Evolutionary conservation across 108 stramenopile species (phyloP), one percentile per base, ranked within the genome.

Genomic region (Cyclotella atomus): DNA sequence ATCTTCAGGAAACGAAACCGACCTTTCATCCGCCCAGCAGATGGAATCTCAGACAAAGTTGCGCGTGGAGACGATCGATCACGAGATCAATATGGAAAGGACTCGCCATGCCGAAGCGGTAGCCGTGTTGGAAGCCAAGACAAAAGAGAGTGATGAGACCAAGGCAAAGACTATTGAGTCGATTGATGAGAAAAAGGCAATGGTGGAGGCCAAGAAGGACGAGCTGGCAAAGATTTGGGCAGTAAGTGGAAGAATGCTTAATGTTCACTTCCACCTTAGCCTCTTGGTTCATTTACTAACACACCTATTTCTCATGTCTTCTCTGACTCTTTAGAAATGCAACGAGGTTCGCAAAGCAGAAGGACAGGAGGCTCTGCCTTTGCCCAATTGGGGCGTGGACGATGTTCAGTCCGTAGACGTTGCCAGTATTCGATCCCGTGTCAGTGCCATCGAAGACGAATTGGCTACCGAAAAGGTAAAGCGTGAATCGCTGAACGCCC

Each of bases 1-100:
- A 70, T 5, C 20, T 7, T 10, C 60, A 65, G 64, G 45, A 16
- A 47, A 65, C 43, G 82, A 81, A 45, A 43, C 52, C 15, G 84
- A 85, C 53, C 82, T 85, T 29, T 61, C 81, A 3, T 52, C 78
- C 45, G 72, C 78, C 14, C 81, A 85, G 49, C 77, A 83, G 53
- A 83, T 76, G 34, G 83, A 87, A 50, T 59, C 71, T 29, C 68
- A 82, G 28, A 79, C 84, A 38, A 87, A 83, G 50, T 72, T 84
- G 53, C 77, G 74, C n/a, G 77, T 82, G 17, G 74, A 84, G 66
- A 82, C 73, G 16, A 83, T 82, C 38, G 72, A 73, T 54, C 77
- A 75, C 14, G 86, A 87, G 25, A 53, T 79, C n/a, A 63, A 62
- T 27, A 50, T 84, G 66, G 85, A 90, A 68, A 60, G 62, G 33